These are phyloP conservation scores for Wickerhamiella lipophila DNA, from an alignment of 805 yeast species.

Conservation along the genomic window DNA sequence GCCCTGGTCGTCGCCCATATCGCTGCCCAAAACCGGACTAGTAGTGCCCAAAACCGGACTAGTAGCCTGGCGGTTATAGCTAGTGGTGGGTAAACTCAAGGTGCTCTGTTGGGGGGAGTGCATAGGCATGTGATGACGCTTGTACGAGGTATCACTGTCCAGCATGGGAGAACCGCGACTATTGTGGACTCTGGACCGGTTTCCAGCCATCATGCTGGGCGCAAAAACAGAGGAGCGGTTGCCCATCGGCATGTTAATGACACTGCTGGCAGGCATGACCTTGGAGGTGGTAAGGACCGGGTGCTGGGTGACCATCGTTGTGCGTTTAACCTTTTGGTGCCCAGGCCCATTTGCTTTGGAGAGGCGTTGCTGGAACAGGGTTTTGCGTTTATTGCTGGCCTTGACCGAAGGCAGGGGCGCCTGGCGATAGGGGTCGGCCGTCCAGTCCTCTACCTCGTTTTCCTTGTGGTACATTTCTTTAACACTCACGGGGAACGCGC, in stretches of 20 bases:
- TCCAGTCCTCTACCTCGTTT: slow-evolving; percentile 72
- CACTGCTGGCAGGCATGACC: slow-evolving; percentile 26
- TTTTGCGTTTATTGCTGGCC: slow-evolving; percentile 29
- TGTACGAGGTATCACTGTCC: slow-evolving; percentile 21
- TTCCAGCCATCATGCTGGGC: slow-evolving; percentile 16
- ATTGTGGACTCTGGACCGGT: slow-evolving; percentile 17
- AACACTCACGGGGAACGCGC: slow-evolving; percentile 52
- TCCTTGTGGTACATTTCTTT: slow-evolving; percentile 49
- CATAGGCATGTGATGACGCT: slow-evolving; percentile 15
- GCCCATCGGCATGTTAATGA: slow-evolving; percentile 17
- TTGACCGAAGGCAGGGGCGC: slow-evolving; percentile 24
- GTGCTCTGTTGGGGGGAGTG: neutral
- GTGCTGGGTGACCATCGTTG: slow-evolving; percentile 28
- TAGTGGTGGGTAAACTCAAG: neutral
- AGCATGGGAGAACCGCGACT: slow-evolving; percentile 4
- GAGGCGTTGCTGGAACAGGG: slow-evolving; percentile 18
- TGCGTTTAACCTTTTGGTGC: slow-evolving; percentile 13
- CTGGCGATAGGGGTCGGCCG: slow-evolving; percentile 41
- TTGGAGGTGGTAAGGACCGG: slow-evolving; percentile 25
- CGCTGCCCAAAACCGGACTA: no score
- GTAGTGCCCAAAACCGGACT: no score
- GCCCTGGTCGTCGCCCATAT: slow-evolving; percentile 10
- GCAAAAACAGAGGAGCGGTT: slow-evolving; percentile 14
- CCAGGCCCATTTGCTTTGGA: slow-evolving; percentile 10
- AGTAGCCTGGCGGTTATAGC: slow-evolving; percentile 6